Conservation (phyloP, 2,329 filamentous ascomycete species). For the Pestalotiopsis sp. region DNA sequence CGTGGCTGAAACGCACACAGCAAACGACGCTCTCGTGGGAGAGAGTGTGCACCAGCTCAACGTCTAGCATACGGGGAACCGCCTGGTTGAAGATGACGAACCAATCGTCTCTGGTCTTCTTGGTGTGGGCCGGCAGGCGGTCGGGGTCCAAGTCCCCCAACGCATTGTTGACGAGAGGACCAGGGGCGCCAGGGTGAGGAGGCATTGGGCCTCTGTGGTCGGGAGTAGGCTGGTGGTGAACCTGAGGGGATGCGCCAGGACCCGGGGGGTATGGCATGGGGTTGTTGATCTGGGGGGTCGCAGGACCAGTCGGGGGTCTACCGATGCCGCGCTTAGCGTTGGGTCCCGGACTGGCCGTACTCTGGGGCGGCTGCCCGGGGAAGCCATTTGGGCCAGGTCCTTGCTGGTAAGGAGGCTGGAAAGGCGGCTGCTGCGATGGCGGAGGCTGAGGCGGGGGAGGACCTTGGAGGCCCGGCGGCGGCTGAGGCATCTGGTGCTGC, state of each 20-base stretch:
- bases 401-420: constrained; percentile 67
- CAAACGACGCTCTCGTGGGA: constrained; percentile 96
- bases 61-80: constrained; percentile 85
- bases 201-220: constrained; percentile 58
- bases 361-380: constrained; percentile 77
- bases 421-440: constrained; percentile 68
- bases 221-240: constrained; percentile 76
- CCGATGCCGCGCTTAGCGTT: constrained; percentile 70
- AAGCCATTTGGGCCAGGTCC: constrained; percentile 67
- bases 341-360: constrained; percentile 83
- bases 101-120: constrained; percentile 91
- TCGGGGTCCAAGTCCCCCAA: constrained; percentile 87
- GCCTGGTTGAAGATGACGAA: constrained; percentile 95
- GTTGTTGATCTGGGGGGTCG: constrained; percentile 89
- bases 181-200: constrained; percentile 41
- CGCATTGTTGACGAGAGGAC: constrained; percentile 55
- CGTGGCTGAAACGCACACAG: constrained; percentile 94
- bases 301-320: constrained; percentile 69
- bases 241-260: constrained; percentile 79
- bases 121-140: constrained; percentile 78
- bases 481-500: constrained; percentile 71
- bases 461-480: constrained; percentile 65
- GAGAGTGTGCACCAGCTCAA: constrained; percentile 91
- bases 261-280: constrained; percentile 78
- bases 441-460: constrained; percentile 58